phyloP scores from a whole-genome alignment of 768 basidiomycete genomes.

The Podaxis sp. region DNA sequence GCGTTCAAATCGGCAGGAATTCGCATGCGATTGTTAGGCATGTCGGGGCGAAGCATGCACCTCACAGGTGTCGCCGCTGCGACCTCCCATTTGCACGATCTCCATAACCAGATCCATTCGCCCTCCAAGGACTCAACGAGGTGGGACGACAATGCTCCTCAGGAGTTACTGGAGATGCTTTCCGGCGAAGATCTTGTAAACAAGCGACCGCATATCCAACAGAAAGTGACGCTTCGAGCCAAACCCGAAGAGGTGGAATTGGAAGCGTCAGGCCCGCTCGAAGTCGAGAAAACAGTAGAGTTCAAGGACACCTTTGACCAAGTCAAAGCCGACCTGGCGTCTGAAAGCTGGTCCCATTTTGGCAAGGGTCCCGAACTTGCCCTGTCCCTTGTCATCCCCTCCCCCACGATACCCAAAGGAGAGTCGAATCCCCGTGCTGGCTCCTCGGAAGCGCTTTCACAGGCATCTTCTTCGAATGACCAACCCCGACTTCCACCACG shows the following conservation, averaged over 20 bases:
- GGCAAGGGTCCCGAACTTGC: background rate
- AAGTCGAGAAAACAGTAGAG: constrained; percentile 60
- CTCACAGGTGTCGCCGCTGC: constrained; percentile 86
- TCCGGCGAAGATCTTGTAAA: constrained; percentile 28
- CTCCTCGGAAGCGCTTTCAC: constrained; percentile 15
- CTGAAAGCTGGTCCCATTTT: constrained; percentile 30
- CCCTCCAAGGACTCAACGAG: constrained; percentile 26
- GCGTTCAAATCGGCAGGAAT: constrained; percentile 86
- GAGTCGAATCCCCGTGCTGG: background rate
- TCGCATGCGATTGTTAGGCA: constrained; percentile 71
- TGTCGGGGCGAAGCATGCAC: constrained; percentile 70
- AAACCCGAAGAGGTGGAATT: constrained; percentile 34
- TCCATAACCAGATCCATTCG: constrained; percentile 41
- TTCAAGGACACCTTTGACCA: constrained; percentile 83
- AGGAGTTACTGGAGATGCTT: constrained; percentile 42
- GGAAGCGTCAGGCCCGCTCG: constrained; percentile 44
- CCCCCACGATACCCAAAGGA: background rate
- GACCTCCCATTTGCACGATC: constrained; percentile 75
- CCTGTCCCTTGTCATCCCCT: background rate
- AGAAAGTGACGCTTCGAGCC: constrained; percentile 30
- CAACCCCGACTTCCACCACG: constrained; percentile 47
- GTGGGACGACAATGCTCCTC: constrained; percentile 46
- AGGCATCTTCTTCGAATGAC: constrained; percentile 24
- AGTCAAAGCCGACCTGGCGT: constrained; percentile 82
- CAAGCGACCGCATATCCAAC: constrained; percentile 24